Evolutionary conservation across 129 eudicot species (phyloP), one percentile per base, ranked within the genome.

Genomic region (Lactuca sativa): DNA sequence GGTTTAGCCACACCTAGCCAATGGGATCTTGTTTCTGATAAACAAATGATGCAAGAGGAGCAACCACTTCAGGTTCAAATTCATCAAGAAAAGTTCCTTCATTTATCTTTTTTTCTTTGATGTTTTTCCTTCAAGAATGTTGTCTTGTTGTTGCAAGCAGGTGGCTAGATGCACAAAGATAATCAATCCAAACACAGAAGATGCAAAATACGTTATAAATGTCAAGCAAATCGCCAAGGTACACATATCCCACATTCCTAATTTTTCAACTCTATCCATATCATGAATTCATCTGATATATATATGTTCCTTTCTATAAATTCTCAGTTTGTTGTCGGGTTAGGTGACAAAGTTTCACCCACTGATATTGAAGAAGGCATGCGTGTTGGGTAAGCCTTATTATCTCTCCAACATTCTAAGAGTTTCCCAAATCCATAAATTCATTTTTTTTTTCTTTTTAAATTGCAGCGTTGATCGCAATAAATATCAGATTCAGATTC

Each of bases 281-380:
- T 25, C 30, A 72, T 25, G 37, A 44, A 14, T 72, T 53, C 37
- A 56, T 60, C 66, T 86, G 49, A 83, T 73, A 34, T 64, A 18
- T 52, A 1, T 18, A 6, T 34, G 37, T 36, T 36, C 6, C 6
- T 62, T 58, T 44, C 38, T 25, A 4, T 62, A 55, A 54, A 33
- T 73, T 57, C 82, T 62, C 95, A 93, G 97, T 93, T 89, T 87
- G 99, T 93, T 75, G 99, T 93, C 67, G 99, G 97, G 49, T 76
- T 93, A 52, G 99, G 99, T 17, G 99, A 93, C 78, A 90, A 93
- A 77, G 97, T 93, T 68, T 93, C 99, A 7, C 99, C 99, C 5
- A 90, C 99, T 72, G 99, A 93, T 82, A 93, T 93, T 57, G 99
- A 93, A 82, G 99, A 93, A 77, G 97, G 99, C 85, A 93, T 93